Evolutionary conservation across 495 filamentous ascomycete genomes (phyloP), one percentile per base, ranked within the genome.

Genomic region (Xylaria nigripes): DNA sequence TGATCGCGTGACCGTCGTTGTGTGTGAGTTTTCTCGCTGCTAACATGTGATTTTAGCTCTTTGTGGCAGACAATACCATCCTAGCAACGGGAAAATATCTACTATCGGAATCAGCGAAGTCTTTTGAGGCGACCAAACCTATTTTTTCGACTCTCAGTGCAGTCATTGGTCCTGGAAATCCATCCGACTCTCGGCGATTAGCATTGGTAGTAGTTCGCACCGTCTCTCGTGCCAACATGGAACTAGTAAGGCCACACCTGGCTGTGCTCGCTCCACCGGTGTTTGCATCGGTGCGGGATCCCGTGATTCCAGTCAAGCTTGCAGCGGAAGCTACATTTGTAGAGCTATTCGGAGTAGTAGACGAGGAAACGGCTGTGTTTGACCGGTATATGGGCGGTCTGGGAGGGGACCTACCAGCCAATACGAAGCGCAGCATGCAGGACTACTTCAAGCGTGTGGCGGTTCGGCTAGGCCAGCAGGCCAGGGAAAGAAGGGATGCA

Each of bases 371-470:
- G 36, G 84, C 83, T 56, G 84, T 96, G 21, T 97, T 96, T 61
- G 92, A 98, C 51, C 90, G 90, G 74, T 98, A 90, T 62, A 82
- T 97, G 67, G 58, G 59, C 3, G 67, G 68, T 3, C 22, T 62
- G 0, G 68, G 62, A 0, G 60, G 61, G 1, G 81, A 80, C 0
- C 68, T 95, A 30, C 73, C 80, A 3, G 73, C 86, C 0, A 83
- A 78, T 8, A 80, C 79, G 27, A 94, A 94, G 78, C 74, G 93
- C 51, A 91, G 87, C 66, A 96, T 97, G 88, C 81, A 85, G 42
- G 93, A 98, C 62, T 98, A 98, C 72, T 97, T 97, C 73, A 96
- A 95, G 76, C 78, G 94, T 15, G 84, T 97, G 41, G 88, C 87
- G 13, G 68, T 95, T 51, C 78, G 90, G 60, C 70, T 97, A 18